phyloP scores from a whole-genome alignment of 2,329 filamentous ascomycete species.

The Fusarium palustre region DNA sequence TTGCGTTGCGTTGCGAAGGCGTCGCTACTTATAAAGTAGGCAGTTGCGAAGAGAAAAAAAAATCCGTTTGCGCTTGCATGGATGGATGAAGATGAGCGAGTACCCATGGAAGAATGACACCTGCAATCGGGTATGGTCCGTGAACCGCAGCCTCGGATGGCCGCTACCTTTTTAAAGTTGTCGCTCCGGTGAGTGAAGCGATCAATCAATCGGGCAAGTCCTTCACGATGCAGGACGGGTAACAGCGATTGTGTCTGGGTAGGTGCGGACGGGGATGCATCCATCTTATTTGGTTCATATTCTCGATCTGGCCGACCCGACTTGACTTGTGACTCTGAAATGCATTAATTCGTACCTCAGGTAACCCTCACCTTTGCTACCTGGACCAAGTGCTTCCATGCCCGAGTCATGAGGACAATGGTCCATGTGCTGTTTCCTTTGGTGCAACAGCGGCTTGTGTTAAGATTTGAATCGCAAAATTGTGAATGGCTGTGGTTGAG shows the following conservation, averaged over 20 bases:
- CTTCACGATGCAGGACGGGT: slow-evolving; percentile 9
- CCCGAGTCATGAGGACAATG: slow-evolving; percentile 36
- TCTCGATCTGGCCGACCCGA: not conserved
- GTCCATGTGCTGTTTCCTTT: not conserved
- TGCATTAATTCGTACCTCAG: slow-evolving; percentile 1
- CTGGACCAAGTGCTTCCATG: slow-evolving; percentile 4
- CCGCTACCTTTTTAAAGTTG: slow-evolving; percentile 18
- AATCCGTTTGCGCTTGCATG: slow-evolving; percentile 29
- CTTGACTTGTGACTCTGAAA: not conserved
- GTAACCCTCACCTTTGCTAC: slow-evolving; percentile 20
- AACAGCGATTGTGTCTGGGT: not conserved
- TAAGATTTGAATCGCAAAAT: not conserved
- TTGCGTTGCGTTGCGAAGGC: not conserved
- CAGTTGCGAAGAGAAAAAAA: not conserved
- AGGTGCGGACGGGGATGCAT: slow-evolving; percentile 9
- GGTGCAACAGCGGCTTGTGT: slow-evolving; percentile 31
- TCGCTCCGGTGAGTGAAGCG: not conserved
- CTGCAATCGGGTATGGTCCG: slow-evolving; percentile 28
- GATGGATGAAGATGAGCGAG: slow-evolving; percentile 16
- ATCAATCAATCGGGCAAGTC: not conserved
- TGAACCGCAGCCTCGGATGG: slow-evolving; percentile 34
- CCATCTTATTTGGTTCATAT: slow-evolving; percentile 17
- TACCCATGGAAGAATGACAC: slow-evolving; percentile 21
- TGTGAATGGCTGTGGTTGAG: slow-evolving; percentile 18
- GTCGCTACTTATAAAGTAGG: not conserved